These are phyloP conservation scores for Pulicaria dysenterica DNA, from an alignment of 129 eudicot species.

Conservation along the genomic window DNA sequence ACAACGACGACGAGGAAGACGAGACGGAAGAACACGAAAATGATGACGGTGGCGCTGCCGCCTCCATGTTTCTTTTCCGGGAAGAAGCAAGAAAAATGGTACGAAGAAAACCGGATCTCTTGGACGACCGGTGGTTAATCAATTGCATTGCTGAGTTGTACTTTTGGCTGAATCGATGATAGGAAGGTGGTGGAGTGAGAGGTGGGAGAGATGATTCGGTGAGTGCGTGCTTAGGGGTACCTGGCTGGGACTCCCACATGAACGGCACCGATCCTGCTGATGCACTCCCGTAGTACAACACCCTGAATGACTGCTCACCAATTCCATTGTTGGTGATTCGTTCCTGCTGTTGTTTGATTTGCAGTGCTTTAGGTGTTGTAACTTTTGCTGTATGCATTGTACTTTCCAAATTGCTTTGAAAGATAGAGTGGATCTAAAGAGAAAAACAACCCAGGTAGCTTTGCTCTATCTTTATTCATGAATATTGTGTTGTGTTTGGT, in stretches of 20 bases:
- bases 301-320: constrained; percentile 49
- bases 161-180: constrained; percentile 14
- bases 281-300: constrained; percentile 63
- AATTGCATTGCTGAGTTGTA: constrained; percentile 20
- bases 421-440: not conserved
- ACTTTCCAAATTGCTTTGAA: not conserved
- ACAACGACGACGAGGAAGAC: constrained; percentile 34
- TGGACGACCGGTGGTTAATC: constrained; percentile 21
- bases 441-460: constrained; percentile 11
- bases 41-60: constrained; percentile 35
- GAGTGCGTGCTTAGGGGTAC: constrained; percentile 69
- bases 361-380: constrained; percentile 29
- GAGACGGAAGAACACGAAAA: constrained; percentile 41
- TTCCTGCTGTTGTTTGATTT: constrained; percentile 16
- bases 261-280: constrained; percentile 72
- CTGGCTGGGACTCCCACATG: constrained; percentile 84
- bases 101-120: constrained; percentile 35
- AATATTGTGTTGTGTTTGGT: not conserved
- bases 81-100: constrained; percentile 36
- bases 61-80: constrained; percentile 15
- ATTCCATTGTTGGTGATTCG: constrained; percentile 36
- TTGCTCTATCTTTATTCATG: constrained; percentile 12
- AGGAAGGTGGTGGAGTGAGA: constrained; percentile 82
- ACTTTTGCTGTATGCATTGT: constrained; percentile 22
- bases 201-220: constrained; percentile 54